Conservation (phyloP, 2,329 filamentous ascomycete genomes). For the Pyrenophora teres region DNA sequence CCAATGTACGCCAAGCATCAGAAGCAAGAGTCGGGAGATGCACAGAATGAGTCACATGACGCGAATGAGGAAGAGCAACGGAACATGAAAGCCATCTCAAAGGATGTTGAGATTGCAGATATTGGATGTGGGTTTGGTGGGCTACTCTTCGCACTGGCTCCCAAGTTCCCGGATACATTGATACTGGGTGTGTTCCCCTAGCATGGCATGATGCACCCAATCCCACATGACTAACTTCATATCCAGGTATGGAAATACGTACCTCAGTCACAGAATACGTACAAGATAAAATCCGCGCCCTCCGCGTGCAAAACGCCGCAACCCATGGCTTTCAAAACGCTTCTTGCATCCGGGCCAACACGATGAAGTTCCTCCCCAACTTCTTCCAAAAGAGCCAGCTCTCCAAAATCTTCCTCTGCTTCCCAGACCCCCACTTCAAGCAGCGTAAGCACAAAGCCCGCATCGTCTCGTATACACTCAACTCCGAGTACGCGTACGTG, state of each 20-base stretch:
- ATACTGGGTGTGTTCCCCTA: slow-evolving; percentile 69
- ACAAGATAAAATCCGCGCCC: slow-evolving; percentile 80
- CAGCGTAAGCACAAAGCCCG: slow-evolving; percentile 94
- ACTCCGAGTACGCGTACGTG: slow-evolving; percentile 91
- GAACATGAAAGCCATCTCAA: slow-evolving; percentile 52
- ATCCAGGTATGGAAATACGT: slow-evolving; percentile 84
- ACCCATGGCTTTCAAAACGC: slow-evolving; percentile 76
- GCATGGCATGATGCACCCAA: neutral
- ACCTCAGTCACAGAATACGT: slow-evolving; percentile 89
- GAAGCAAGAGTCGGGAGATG: slow-evolving; percentile 21
- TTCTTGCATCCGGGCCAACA: slow-evolving; percentile 86
- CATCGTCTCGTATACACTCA: slow-evolving; percentile 86
- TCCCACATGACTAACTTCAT: neutral
- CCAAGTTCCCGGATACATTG: slow-evolving; percentile 78
- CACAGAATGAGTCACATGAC: slow-evolving; percentile 29
- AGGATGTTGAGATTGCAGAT: slow-evolving; percentile 88
- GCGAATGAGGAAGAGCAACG: slow-evolving; percentile 17
- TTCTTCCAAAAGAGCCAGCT: slow-evolving; percentile 86
- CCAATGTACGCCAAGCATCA: slow-evolving; percentile 64
- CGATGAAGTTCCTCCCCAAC: slow-evolving; percentile 99
- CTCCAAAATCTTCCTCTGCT: slow-evolving; percentile 93
- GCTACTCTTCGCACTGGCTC: slow-evolving; percentile 81
- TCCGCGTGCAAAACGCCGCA: slow-evolving; percentile 68
- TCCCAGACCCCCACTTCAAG: slow-evolving; percentile 98
- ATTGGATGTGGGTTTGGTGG: slow-evolving; percentile 98